Evolutionary conservation across 345 rosid genomes (phyloP).

Genomic region (Salix koriyanagi): DNA sequence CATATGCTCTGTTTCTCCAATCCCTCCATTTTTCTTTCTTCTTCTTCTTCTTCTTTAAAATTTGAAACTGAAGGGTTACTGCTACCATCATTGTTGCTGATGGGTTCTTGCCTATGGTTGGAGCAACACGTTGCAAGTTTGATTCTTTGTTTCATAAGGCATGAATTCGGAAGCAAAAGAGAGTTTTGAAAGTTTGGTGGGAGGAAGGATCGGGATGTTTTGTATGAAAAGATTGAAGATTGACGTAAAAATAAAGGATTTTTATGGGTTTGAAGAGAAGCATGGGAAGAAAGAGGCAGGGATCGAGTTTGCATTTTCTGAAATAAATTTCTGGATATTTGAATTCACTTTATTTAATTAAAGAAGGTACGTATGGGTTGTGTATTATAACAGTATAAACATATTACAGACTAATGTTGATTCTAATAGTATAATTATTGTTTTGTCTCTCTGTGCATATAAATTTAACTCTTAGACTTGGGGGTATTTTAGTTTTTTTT

Average conservation of each 20-base stretch:
- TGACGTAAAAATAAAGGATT: constrained; percentile 23
- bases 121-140: constrained; percentile 6
- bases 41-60: neutral
- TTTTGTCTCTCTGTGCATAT: too few species aligned
- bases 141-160: neutral
- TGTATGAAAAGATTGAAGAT: constrained; percentile 19
- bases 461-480: too few species aligned
- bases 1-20: constrained; percentile 61
- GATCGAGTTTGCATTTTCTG: constrained; percentile 38
- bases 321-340: too few species aligned
- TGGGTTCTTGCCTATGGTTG: constrained; percentile 31
- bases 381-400: too few species aligned
- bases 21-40: constrained; percentile 28
- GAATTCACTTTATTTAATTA: too few species aligned
- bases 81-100: neutral
- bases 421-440: too few species aligned
- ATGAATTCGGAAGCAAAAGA: constrained; percentile 9
- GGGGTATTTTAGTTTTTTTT: too few species aligned
- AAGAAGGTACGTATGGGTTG: too few species aligned
- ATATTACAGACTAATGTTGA: too few species aligned
- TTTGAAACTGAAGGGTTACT: constrained; percentile 2
- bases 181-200: neutral
- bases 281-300: constrained; percentile 21
- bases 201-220: neutral
- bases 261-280: constrained; percentile 10